Conservation (phyloP, 257 asterid species). For the Solanum piurae region DNA sequence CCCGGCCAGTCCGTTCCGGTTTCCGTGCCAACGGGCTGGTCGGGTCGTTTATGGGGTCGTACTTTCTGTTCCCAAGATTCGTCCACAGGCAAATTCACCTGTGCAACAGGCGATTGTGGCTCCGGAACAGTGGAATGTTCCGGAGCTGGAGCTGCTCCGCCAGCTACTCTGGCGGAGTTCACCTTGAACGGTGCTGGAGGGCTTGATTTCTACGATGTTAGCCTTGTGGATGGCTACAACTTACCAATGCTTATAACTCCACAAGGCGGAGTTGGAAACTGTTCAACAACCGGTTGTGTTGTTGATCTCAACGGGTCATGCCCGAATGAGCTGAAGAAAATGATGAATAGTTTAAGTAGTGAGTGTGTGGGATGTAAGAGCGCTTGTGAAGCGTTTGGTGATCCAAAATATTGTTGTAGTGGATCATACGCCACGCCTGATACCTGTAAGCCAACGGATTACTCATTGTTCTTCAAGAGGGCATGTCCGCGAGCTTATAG, state of each 20-base stretch:
- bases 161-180: constrained; percentile 68
- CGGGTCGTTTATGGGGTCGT: constrained; percentile 67
- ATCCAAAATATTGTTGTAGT: constrained; percentile 25
- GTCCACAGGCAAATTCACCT: constrained; percentile 33
- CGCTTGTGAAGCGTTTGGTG: constrained; percentile 33
- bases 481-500: constrained; percentile 36
- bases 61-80: constrained; percentile 37
- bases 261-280: constrained; percentile 41
- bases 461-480: constrained; percentile 19
- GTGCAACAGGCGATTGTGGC: constrained; percentile 59
- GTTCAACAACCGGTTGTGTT: constrained; percentile 52
- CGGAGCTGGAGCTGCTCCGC: constrained; percentile 57
- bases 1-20: constrained; percentile 31
- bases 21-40: constrained; percentile 42
- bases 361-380: constrained; percentile 51
- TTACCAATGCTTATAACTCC: constrained; percentile 61
- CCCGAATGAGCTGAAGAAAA: constrained; percentile 44
- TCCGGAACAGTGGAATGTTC: constrained; percentile 46
- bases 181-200: constrained; percentile 58
- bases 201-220: constrained; percentile 71
- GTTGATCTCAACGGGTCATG: constrained; percentile 44
- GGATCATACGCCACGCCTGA: constrained; percentile 23
- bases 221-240: constrained; percentile 73
- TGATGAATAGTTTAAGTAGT: not conserved
- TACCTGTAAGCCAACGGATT: constrained; percentile 18